Base-by-base conservation (phyloP, 768 basidiomycete genomes). In the Boletus reticuloceps region DNA sequence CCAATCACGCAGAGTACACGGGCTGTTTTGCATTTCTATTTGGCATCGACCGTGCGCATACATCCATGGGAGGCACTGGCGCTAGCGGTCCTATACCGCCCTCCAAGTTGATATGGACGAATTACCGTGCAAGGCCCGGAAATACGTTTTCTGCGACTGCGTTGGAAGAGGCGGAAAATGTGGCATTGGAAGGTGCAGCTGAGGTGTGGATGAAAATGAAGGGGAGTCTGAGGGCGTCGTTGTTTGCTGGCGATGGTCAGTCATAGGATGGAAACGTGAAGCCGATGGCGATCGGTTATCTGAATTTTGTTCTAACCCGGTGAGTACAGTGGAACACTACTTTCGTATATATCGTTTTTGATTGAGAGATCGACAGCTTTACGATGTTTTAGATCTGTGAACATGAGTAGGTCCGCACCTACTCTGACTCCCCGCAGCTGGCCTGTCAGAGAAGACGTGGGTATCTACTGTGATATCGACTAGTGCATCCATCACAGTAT, bases 1-100 rank as follows among this genome's bases (percentile, higher is more conserved):
- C 9, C 22, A 12, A 77, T 17, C 72, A 74, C 5, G 79, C 62
- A 0, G 48, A 53, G 0, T 80, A 74, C 7, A 71, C 75, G 6
- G 89, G 89, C 1, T 84, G 84, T 60, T 91, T 91, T 60, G 89
- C 86, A 1, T 92, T 89, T 68, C 61, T 87, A 51, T 77, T 78
- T 62, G 68, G 70, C 13, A 44, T 60, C n/a, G 62, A 55, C 13
- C 25, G 6, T 14, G 17, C 34, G 7, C 20, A 32, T 0, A 49
- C 22, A 1, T 17, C 14, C 2, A 2, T 6, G 2, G 38, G 17
- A 14, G 45, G 6, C 4, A 10, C 37, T 19, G 39, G 9, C 1
- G 17, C 27, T 12, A 17, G 36, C 16, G 40, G 45, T 20, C 41
- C 25, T 19, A 22, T 59, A 27, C 68, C 60, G 19, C 70, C 71